Evolutionary conservation across 768 basidiomycete species (phyloP).

Genomic region (Suillus americanus): DNA sequence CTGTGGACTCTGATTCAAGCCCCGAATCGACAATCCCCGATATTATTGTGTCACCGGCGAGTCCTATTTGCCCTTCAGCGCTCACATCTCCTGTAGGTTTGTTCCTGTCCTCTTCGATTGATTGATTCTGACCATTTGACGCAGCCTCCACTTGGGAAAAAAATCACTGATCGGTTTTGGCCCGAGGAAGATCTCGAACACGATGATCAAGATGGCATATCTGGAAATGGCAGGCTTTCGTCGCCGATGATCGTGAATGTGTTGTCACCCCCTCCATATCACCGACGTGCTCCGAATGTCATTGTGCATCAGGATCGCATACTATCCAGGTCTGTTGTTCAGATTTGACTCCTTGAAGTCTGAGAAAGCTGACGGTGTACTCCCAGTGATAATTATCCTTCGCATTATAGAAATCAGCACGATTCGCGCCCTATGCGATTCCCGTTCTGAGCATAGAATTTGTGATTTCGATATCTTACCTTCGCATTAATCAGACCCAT

Average conservation of each 20-base stretch:
- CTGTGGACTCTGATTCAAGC: not conserved
- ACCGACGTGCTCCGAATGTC: conserved; percentile 15
- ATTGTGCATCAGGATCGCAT: conserved; percentile 1
- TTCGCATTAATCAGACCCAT: conserved; percentile 12
- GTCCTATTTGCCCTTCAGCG: not conserved
- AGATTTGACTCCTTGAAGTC: not conserved
- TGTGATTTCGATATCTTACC: not conserved
- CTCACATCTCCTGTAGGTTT: not conserved
- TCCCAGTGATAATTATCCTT: conserved; percentile 18
- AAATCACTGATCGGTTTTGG: conserved; percentile 31
- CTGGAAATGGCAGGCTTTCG: conserved; percentile 6
- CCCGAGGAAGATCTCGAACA: conserved; percentile 25
- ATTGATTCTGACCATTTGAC: conserved; percentile 10
- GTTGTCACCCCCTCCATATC: conserved; percentile 28
- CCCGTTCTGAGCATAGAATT: conserved; percentile 22
- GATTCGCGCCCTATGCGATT: conserved; percentile 22
- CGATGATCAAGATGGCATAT: conserved; percentile 19
- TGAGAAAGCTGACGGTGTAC: not conserved
- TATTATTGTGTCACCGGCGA: not conserved
- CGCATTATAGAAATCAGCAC: conserved; percentile 17
- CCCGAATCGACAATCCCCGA: not conserved
- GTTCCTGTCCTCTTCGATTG: conserved; percentile 2
- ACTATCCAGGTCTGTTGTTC: conserved; percentile 17
- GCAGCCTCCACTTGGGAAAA: conserved; percentile 28
- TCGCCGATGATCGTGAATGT: conserved; percentile 15